A percentile compares a stretch with the other conserved stretches of the same genome.
phyloP scores from a whole-genome alignment of 371 early-diverging fungal genomes.

The Smittium mucronatum region DNA sequence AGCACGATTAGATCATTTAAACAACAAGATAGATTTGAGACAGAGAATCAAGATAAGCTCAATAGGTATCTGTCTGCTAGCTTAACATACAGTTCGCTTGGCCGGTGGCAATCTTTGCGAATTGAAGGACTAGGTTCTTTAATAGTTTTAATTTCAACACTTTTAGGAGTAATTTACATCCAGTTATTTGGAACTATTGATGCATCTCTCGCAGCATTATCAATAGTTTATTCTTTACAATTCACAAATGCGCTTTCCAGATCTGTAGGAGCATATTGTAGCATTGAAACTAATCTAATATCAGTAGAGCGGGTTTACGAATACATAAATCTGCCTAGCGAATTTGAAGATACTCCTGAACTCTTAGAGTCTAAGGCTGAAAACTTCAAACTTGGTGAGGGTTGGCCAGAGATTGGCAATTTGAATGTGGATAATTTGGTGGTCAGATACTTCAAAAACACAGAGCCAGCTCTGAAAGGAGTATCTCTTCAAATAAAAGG shows the following conservation, averaged over 20 bases:
- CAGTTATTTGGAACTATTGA: constrained; percentile 41
- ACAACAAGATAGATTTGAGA: constrained; percentile 53
- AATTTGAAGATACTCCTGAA: constrained; percentile 33
- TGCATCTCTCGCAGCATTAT: constrained; percentile 51
- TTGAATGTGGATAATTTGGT: constrained; percentile 51
- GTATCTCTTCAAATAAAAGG: constrained; percentile 50
- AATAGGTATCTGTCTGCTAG: constrained; percentile 69
- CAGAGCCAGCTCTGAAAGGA: constrained; percentile 46
- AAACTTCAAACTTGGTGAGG: constrained; percentile 9
- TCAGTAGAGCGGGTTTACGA: constrained; percentile 71
- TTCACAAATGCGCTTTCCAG: constrained; percentile 61
- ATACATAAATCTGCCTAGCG: constrained; percentile 56
- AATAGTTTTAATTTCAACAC: constrained; percentile 48
- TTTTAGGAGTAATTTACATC: constrained; percentile 46
- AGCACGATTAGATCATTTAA: constrained; percentile 69
- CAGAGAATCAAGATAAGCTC: constrained; percentile 49
- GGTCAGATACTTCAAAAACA: constrained; percentile 53
- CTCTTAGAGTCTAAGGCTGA: neutral
- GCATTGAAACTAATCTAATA: constrained; percentile 76
- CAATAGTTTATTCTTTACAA: constrained; percentile 64
- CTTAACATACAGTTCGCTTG: constrained; percentile 58
- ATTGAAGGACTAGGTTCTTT: constrained; percentile 57
- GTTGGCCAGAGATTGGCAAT: constrained; percentile 46
- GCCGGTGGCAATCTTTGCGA: constrained; percentile 85
- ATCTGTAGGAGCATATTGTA: constrained; percentile 64